Evolutionary conservation across 805 yeast genomes (phyloP).

Genomic region (Saccharomyces eubayanus): DNA sequence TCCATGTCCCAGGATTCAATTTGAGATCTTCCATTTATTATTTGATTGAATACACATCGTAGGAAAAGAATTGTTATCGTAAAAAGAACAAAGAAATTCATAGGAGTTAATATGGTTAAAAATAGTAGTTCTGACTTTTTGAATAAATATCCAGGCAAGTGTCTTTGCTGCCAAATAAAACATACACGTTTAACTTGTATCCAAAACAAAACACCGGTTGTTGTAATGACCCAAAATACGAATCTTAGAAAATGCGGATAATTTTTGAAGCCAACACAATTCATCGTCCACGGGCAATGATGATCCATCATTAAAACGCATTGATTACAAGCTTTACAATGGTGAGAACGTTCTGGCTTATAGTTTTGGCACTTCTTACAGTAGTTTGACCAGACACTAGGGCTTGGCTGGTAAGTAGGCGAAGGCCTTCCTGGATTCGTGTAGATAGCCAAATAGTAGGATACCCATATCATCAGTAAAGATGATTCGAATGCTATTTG

Average conservation of each 20-base stretch:
- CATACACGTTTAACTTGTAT: conserved; percentile 36
- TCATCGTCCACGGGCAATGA: conserved; percentile 89
- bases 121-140: conserved; percentile 45
- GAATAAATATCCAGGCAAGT: conserved; percentile 50
- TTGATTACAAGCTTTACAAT: conserved; percentile 63
- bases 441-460: conserved; percentile 61
- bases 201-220: conserved; percentile 40
- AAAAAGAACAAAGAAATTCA: conserved; percentile 50
- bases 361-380: conserved; percentile 63
- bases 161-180: conserved; percentile 40
- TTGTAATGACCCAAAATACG: conserved; percentile 51
- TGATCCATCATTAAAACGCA: conserved; percentile 92
- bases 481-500: conserved; percentile 43
- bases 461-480: conserved; percentile 57
- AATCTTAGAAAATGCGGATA: conserved; percentile 76
- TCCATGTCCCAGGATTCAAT: conserved; percentile 92
- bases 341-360: conserved; percentile 82
- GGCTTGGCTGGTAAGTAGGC: conserved; percentile 33
- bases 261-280: conserved; percentile 77
- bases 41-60: conserved; percentile 50
- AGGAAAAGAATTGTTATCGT: conserved; percentile 52
- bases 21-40: conserved; percentile 67
- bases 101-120: conserved; percentile 45
- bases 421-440: conserved; percentile 67
- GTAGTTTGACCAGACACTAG: conserved; percentile 33